Conservation (phyloP, 164 flowering plant genomes). For the Echeveria elegans region DNA sequence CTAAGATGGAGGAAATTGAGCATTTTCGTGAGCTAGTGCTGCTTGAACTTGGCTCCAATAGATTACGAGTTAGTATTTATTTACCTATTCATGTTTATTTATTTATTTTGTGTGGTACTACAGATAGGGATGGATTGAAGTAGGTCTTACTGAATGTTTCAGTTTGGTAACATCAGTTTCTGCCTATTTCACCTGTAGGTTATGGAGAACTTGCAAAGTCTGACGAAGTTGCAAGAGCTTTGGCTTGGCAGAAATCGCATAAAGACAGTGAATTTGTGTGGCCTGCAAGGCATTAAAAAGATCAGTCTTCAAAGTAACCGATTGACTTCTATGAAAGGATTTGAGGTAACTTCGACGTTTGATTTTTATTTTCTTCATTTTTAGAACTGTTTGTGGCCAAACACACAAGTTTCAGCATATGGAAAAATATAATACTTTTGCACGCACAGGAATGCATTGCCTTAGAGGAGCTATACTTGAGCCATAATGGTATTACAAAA, state of each 20-base stretch:
- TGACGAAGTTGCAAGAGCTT: conserved; percentile 69
- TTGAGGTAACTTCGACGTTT: conserved; percentile 53
- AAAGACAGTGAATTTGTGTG: conserved; percentile 62
- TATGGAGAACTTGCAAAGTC: conserved; percentile 73
- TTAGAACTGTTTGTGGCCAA: not conserved
- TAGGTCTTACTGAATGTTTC: not conserved
- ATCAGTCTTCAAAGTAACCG: conserved; percentile 96
- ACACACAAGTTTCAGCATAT: not conserved
- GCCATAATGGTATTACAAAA: conserved; percentile 92
- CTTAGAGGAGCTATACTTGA: conserved; percentile 86
- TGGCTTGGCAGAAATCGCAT: conserved; percentile 97
- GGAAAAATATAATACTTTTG: not conserved
- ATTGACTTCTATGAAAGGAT: conserved; percentile 79
- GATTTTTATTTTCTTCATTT: not conserved
- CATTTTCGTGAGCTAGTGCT: conserved; percentile 67
- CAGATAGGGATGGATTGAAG: too few species aligned
- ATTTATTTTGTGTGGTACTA: too few species aligned
- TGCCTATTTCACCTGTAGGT: conserved; percentile 33
- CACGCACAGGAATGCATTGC: conserved; percentile 66
- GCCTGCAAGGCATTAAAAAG: conserved; percentile 71
- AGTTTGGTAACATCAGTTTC: not conserved
- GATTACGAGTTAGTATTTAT: conserved; percentile 55
- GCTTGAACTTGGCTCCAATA: conserved; percentile 97
- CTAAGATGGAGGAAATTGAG: conserved; percentile 84
- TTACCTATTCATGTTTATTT: too few species aligned